These are phyloP conservation scores for Citrus reticulata DNA, from an alignment of 345 rosid genomes.

Conservation along the genomic window DNA sequence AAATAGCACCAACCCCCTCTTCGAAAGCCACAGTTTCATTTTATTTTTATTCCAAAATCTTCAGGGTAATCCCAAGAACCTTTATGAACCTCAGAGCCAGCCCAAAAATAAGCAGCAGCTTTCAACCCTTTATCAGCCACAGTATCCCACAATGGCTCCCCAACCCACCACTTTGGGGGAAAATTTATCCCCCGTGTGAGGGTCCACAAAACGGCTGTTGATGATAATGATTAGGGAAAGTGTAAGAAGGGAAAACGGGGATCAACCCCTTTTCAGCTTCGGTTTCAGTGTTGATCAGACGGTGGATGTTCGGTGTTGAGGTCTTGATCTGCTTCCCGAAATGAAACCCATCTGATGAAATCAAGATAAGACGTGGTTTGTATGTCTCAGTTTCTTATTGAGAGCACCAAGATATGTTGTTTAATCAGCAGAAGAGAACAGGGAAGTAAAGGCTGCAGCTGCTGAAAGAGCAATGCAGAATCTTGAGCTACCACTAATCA, in stretches of 20 bases:
- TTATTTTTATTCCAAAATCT: conserved; percentile 43
- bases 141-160: conserved; percentile 93
- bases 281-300: conserved; percentile 71
- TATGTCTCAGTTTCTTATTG: conserved; percentile 34
- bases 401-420: conserved; percentile 43
- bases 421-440: conserved; percentile 34
- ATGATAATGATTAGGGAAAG: conserved; percentile 92
- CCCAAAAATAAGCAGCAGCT: conserved; percentile 92
- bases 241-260: conserved; percentile 74
- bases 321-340: conserved; percentile 94
- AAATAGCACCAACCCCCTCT: conserved; percentile 71
- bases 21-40: conserved; percentile 75
- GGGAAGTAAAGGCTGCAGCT: conserved; percentile 67
- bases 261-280: conserved; percentile 73
- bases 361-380: conserved; percentile 62
- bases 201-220: conserved; percentile 64
- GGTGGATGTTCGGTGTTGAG: conserved; percentile 57
- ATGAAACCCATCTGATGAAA: conserved; percentile 91
- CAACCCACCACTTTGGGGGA: conserved; percentile 84
- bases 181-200: conserved; percentile 47
- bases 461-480: conserved; percentile 48
- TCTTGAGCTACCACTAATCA: too few relatives aligned
- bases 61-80: conserved; percentile 83
- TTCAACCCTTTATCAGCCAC: conserved; percentile 68
- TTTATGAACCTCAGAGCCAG: conserved; percentile 91